Percentiles rank a stretch among this genome's conserved stretches.
phyloP scores from a whole-genome alignment of 208 protist genomes.

The Giardia muris region DNA sequence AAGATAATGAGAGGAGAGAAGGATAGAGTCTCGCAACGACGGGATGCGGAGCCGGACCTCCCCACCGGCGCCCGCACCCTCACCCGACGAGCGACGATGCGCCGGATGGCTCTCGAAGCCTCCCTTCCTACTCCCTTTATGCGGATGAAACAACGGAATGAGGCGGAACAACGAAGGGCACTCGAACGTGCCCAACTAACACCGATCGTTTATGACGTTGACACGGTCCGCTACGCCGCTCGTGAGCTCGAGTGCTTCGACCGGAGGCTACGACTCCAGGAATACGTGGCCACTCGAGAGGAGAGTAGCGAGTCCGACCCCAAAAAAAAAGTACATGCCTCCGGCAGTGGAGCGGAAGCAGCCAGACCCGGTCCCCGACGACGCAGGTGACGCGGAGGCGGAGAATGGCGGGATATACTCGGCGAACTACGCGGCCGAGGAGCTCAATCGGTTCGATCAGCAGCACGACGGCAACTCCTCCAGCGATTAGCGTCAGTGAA shows the following conservation, averaged over 20 bases:
- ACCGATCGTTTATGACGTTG: background rate
- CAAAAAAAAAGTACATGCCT: background rate
- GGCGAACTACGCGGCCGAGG: background rate
- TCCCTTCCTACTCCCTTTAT: background rate
- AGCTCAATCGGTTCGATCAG: background rate
- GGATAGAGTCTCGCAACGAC: no score
- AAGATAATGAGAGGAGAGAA: no score
- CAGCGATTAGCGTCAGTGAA: no score
- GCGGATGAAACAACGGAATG: background rate
- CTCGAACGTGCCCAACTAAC: background rate
- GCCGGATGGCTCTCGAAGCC: background rate
- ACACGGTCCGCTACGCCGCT: background rate
- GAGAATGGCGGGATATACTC: background rate
- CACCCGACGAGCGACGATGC: background rate
- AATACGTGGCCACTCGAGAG: background rate
- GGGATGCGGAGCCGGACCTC: no score
- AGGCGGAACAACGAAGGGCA: background rate
- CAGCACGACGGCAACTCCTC: background rate
- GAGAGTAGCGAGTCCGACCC: background rate
- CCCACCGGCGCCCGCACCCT: no score
- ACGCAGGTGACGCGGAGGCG: background rate
- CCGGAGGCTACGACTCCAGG: background rate
- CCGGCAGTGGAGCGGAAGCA: background rate
- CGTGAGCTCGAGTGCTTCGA: background rate
- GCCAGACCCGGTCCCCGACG: background rate